A percentile compares a stretch with the other conserved stretches of the same genome.
Evolutionary conservation across 2,329 filamentous ascomycete genomes (phyloP).

Genomic region (Penicillium decumbens): DNA sequence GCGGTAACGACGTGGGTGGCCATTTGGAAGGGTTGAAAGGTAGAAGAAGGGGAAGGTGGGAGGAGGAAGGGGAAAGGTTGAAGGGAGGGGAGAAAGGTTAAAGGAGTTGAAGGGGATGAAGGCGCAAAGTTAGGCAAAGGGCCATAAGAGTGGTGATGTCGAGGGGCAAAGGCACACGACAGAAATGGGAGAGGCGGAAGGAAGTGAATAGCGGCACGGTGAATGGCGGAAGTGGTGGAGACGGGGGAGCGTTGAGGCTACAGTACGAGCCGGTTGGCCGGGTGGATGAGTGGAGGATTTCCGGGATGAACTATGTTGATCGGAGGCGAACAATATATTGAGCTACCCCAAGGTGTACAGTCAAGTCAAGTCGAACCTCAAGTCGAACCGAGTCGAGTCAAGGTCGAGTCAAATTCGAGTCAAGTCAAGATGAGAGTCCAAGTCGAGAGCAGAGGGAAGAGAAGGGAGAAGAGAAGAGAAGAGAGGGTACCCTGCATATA

Average conservation of each 20-base stretch:
- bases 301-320: not conserved
- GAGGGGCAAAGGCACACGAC: slow-evolving; percentile 18
- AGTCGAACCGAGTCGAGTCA: too few relatives aligned
- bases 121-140: slow-evolving; percentile 1
- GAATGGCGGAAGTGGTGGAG: slow-evolving; percentile 20
- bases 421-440: too few relatives aligned
- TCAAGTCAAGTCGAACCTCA: too few relatives aligned
- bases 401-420: too few relatives aligned
- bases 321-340: not conserved
- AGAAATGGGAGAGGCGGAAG: not conserved
- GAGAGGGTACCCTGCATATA: too few relatives aligned
- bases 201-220: slow-evolving; percentile 16
- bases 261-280: not conserved
- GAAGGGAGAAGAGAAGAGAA: too few relatives aligned
- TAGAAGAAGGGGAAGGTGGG: not conserved
- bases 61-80: not conserved
- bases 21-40: slow-evolving; percentile 15
- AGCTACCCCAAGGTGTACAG: too few relatives aligned
- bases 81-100: not conserved
- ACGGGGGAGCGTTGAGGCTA: slow-evolving; percentile 3
- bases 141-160: slow-evolving; percentile 14
- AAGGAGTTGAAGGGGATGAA: not conserved
- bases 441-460: too few relatives aligned
- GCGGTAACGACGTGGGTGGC: slow-evolving; percentile 33
- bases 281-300: not conserved